These are phyloP conservation scores for Epichloe coenophiala DNA, from an alignment of 2,329 filamentous ascomycete genomes.

Conservation along the genomic window DNA sequence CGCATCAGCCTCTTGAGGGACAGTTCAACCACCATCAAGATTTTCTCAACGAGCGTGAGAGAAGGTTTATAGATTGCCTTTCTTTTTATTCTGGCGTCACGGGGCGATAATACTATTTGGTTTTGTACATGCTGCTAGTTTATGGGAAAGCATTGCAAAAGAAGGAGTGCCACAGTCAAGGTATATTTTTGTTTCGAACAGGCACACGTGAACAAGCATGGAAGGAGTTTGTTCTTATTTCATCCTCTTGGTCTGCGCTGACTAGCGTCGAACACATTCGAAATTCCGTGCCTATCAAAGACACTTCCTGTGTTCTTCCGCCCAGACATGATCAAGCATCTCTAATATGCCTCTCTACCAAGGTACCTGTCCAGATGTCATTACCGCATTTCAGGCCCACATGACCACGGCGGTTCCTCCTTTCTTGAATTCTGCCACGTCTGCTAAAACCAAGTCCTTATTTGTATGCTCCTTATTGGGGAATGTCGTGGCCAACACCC, in stretches of 20 bases:
- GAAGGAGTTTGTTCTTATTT: background rate
- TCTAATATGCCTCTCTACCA: background rate
- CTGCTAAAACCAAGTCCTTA: slow-evolving; percentile 42
- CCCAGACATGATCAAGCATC: background rate
- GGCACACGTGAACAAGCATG: background rate
- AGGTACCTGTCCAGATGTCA: background rate
- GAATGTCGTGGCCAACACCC: slow-evolving; percentile 71
- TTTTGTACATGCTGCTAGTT: background rate
- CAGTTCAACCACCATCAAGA: background rate
- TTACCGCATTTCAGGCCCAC: slow-evolving; percentile 24
- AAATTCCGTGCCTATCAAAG: background rate
- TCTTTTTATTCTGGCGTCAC: background rate
- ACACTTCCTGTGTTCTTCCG: background rate
- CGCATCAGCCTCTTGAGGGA: background rate
- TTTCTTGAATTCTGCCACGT: slow-evolving; percentile 51
- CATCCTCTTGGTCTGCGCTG: background rate
- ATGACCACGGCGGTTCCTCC: slow-evolving; percentile 54
- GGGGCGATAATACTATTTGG: slow-evolving; percentile 4
- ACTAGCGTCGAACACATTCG: background rate
- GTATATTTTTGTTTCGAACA: background rate
- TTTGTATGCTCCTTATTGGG: slow-evolving; percentile 70
- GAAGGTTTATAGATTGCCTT: background rate
- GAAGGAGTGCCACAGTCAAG: background rate
- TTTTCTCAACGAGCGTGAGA: background rate
- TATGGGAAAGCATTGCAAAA: background rate